Evolutionary conservation across 2,329 filamentous ascomycete genomes (phyloP).

Genomic region (Nigrograna mackinnonii): DNA sequence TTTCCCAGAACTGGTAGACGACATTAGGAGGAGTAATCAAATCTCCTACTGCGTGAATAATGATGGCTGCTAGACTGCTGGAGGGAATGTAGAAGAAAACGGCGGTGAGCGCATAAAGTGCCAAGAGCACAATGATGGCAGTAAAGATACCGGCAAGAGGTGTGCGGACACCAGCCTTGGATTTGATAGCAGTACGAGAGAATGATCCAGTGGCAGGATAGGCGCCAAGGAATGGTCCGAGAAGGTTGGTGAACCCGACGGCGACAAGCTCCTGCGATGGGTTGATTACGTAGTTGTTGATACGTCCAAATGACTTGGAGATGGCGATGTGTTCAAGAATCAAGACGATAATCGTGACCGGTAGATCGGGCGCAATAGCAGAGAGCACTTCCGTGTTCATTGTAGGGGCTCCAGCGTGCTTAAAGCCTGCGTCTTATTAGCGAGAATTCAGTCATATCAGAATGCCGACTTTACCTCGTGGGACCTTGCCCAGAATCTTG

Average conservation of each 20-base stretch:
- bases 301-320: constrained; percentile 90
- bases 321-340: constrained; percentile 97
- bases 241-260: constrained; percentile 86
- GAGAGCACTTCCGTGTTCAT: constrained; percentile 69
- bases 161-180: constrained; percentile 92
- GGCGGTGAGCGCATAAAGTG: constrained; percentile 84
- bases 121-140: constrained; percentile 80
- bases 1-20: constrained; percentile 93
- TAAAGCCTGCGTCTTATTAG: constrained; percentile 64
- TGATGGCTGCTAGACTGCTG: constrained; percentile 80
- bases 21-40: constrained; percentile 90
- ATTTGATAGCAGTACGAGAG: constrained; percentile 95
- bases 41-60: constrained; percentile 94
- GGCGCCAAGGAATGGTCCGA: constrained; percentile 87
- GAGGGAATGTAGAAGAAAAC: constrained; percentile 95
- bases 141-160: constrained; percentile 91
- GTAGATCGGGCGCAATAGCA: constrained; percentile 72
- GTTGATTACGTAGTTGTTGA: constrained; percentile 98
- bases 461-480: constrained; percentile 60
- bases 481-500: constrained; percentile 73
- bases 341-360: constrained; percentile 88
- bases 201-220: constrained; percentile 96
- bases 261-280: constrained; percentile 95
- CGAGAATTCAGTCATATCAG: not conserved
- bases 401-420: constrained; percentile 73